Conservation (phyloP, 129 eudicot species). For the Logfia minima region DNA sequence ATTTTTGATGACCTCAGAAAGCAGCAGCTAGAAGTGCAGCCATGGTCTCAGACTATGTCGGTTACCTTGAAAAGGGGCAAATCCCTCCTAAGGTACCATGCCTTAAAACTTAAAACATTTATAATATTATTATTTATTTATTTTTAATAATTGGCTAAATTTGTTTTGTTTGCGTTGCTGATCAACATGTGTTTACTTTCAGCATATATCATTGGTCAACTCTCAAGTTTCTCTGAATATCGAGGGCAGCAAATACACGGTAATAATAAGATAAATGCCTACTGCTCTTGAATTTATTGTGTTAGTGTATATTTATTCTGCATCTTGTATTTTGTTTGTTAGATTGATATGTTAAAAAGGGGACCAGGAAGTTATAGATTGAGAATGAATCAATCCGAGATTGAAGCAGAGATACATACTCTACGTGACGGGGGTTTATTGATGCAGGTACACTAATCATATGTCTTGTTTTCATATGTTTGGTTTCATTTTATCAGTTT, state of each 20-base stretch:
- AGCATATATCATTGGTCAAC: constrained; percentile 95
- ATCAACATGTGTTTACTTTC: constrained; percentile 36
- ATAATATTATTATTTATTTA: neutral
- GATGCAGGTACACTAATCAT: constrained; percentile 70
- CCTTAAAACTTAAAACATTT: neutral
- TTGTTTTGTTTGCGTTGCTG: neutral
- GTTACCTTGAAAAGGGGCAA: constrained; percentile 98
- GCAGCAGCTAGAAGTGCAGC: constrained; percentile 97
- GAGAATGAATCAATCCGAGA: constrained; percentile 74
- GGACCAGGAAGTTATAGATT: constrained; percentile 95
- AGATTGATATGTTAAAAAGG: constrained; percentile 94
- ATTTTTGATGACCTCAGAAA: constrained; percentile 60
- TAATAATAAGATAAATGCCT: constrained; percentile 30
- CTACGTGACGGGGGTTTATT: constrained; percentile 96
- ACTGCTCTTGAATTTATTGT: constrained; percentile 9
- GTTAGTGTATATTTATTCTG: neutral
- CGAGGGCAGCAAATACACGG: constrained; percentile 95
- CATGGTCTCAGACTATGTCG: constrained; percentile 94
- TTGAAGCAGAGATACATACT: constrained; percentile 98
- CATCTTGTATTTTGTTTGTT: neutral
- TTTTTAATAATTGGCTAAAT: neutral
- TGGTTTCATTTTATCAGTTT: neutral
- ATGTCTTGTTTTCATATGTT: neutral
- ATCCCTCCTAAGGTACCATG: constrained; percentile 87
- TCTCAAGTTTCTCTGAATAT: constrained; percentile 87